Base-by-base conservation (phyloP, 352 stramenopile genomes). In the Pythium vanterpoolii region DNA sequence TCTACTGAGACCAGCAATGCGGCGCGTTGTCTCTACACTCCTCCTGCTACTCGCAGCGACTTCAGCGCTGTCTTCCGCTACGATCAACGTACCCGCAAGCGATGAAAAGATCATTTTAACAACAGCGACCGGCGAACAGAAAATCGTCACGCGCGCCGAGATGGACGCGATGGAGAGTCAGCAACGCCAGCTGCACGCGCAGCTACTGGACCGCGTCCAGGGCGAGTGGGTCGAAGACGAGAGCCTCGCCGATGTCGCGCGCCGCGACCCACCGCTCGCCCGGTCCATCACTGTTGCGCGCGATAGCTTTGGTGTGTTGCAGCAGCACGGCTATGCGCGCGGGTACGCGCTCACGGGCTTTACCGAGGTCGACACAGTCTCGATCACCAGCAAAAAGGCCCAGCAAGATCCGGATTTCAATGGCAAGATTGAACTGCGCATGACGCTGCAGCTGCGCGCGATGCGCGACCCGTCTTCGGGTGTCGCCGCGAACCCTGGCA, bases 251-350 rank as follows among this genome's bases (percentile, higher is more conserved):
- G 72, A 82, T n/a, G 63, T 86, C 16, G 23, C 68, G 31, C 63
- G 60, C 13, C 51, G 74, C 13, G 74, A 90, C 49, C 78, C 78
- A 24, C 31, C 60, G 46, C 74, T 90, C 23, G 78, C 74, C 13
- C 57, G 73, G 28, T 69, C 78, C 28, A 87, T 89, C 28, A 60
- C 60, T 19, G 21, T 87, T 34, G 68, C 78, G 3, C 40, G 66
- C 53, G 66, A 72, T 23, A 74, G 73, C 30, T 87, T 90, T 44
- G 51, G 31, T 23, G 75, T 79, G 60, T 66, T 90, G 11, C 74
- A 89, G 63, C 66, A 69, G 18, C 74, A 81, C 56, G 78, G 81
- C 7, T 86, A 87, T 58, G 81, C 81, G 3, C 71, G 66, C 24
- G 76, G 73, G 5, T 87, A 83, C 61, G 28, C 50, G 10, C 74